Percentiles rank a stretch among this genome's conserved stretches.
phyloP scores from a whole-genome alignment of 352 stramenopile species.

The Pythium sp. region DNA sequence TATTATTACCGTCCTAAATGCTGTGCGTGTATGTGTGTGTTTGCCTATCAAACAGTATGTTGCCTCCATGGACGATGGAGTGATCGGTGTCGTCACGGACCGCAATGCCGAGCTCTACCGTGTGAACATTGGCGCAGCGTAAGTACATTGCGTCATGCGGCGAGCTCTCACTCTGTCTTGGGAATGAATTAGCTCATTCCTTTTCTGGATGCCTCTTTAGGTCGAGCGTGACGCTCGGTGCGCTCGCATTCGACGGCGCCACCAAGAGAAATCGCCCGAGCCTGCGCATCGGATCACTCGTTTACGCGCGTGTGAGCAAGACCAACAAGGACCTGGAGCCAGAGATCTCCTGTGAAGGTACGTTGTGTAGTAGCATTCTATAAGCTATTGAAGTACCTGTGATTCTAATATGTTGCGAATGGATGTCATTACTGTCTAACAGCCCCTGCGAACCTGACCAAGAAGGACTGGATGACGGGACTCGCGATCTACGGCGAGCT shows the following conservation, averaged over 20 bases:
- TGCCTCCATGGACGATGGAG: conserved; percentile 80
- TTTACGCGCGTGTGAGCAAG: conserved; percentile 94
- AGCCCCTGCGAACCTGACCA: conserved; percentile 72
- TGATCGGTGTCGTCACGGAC: conserved; percentile 95
- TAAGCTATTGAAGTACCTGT: too few relatives aligned
- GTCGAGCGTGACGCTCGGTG: conserved; percentile 60
- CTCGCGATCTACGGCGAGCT: conserved; percentile 96
- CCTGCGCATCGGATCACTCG: conserved; percentile 89
- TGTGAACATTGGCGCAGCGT: conserved; percentile 93
- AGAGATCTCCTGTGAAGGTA: conserved; percentile 91
- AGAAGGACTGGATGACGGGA: conserved; percentile 99
- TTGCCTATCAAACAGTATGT: conserved; percentile 47
- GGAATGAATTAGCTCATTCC: background rate
- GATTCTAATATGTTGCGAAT: too few relatives aligned
- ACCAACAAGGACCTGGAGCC: conserved; percentile 88
- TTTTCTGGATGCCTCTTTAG: conserved; percentile 23
- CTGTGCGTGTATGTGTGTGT: background rate
- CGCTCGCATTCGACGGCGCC: conserved; percentile 96
- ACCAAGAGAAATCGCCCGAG: conserved; percentile 96
- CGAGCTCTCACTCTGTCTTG: background rate
- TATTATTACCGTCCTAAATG: background rate
- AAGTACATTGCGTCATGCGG: conserved; percentile 35
- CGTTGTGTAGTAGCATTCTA: too few relatives aligned
- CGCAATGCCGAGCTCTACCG: conserved; percentile 92
- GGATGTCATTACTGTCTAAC: too few relatives aligned